Percentiles rank a stretch among this genome's conserved stretches.
phyloP scores from a whole-genome alignment of 371 early-diverging fungal species.

The Mucor velutinosus region DNA sequence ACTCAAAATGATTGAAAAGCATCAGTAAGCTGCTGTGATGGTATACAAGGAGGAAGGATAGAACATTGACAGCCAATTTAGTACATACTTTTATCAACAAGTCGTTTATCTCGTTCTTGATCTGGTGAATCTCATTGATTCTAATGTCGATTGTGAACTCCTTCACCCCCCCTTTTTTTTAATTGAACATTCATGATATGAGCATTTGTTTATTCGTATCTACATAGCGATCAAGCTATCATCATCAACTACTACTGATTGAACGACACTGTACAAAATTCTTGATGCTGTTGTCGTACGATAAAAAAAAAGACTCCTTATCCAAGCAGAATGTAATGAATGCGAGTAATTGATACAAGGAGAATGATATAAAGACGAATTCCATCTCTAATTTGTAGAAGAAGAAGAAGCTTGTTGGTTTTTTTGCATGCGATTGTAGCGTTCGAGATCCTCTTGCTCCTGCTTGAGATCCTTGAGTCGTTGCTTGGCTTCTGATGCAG shows the following conservation, averaged over 20 bases:
- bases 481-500: conserved; percentile 51
- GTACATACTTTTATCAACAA: neutral
- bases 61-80: neutral
- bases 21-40: neutral
- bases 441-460: conserved; percentile 41
- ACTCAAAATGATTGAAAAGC: neutral
- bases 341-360: neutral
- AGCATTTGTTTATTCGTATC: neutral
- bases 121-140: neutral
- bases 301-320: neutral
- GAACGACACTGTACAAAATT: neutral
- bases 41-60: neutral
- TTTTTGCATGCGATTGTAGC: conserved; percentile 27
- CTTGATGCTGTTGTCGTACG: neutral
- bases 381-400: neutral
- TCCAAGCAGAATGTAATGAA: neutral
- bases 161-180: neutral
- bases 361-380: neutral
- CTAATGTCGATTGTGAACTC: neutral
- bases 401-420: neutral
- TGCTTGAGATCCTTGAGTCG: conserved; percentile 36
- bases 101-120: neutral
- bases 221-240: neutral
- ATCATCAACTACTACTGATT: neutral
- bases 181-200: neutral